phyloP scores from a whole-genome alignment of 345 rosid genomes.

The Firmiana major region DNA sequence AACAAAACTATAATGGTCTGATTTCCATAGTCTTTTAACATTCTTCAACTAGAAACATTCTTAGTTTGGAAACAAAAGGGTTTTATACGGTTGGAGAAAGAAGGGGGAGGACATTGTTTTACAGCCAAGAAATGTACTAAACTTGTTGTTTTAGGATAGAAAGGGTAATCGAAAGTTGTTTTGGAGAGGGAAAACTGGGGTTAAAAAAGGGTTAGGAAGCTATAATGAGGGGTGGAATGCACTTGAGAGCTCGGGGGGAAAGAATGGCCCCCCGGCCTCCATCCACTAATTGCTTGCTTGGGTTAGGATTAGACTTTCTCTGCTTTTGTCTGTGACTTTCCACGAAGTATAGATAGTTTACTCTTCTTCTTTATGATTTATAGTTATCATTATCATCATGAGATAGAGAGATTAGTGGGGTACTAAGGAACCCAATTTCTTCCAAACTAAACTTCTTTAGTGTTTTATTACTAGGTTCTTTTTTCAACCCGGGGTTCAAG shows the following conservation, averaged over 20 bases:
- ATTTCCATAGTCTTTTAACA: neutral
- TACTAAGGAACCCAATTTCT: neutral
- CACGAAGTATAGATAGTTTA: slow-evolving; percentile 7
- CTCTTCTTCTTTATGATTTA: neutral
- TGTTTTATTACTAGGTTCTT: neutral
- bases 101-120: neutral
- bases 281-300: slow-evolving; percentile 26
- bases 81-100: neutral
- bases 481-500: neutral
- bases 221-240: slow-evolving; percentile 33
- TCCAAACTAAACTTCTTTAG: neutral
- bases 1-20: neutral
- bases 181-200: neutral
- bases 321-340: slow-evolving; percentile 25
- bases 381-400: slow-evolving; percentile 19
- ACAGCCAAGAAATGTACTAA: neutral
- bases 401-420: neutral
- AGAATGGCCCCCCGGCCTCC: slow-evolving; percentile 21
- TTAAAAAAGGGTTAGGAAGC: slow-evolving; percentile 5
- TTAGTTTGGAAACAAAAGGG: neutral
- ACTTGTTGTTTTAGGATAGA: neutral
- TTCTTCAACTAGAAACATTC: neutral
- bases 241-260: slow-evolving; percentile 33
- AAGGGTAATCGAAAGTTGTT: slow-evolving; percentile 16
- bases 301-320: slow-evolving; percentile 23